Evolutionary conservation across 805 yeast species (phyloP), one percentile per base, ranked within the genome.

Genomic region (Nakazawaea peltata): DNA sequence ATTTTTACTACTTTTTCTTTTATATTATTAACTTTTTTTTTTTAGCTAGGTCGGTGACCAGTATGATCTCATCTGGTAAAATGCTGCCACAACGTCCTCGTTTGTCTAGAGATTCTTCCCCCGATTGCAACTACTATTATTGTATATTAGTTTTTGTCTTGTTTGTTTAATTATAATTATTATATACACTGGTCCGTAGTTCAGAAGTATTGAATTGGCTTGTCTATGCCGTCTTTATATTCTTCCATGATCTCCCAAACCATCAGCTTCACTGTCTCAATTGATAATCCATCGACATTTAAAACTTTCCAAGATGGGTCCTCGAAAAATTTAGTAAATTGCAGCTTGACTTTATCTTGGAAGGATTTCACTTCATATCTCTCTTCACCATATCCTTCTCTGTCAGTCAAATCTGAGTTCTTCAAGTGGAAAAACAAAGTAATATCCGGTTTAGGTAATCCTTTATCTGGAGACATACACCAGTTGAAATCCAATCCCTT

Each of bases 371-470:
- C 70, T 54, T 92, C 99, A 57, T 92, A 92, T 36, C 96, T 63
- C 55, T 92, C 99, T n/a, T 77, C 81, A 11, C 99, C 99, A 64
- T 82, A 92, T 1, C 94, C 94, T 9, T 74, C 76, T 37, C 97
- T 65, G 14, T 52, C 43, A 16, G 64, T 50, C 19, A 65, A 48
- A 5, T 58, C 69, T 42, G 56, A 49, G 22, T 73, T 66, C 30
- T 69, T 60, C 28, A 82, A 67, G 26, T 83, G 77, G 40, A 92
- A 59, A 45, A 90, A 92, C 1, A 92, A 37, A 0, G 90, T 81
- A 32, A 81, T 41, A 55, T 92, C 99, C 0, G 99, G 97, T 44
- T 63, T 71, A 1, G 95, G 87, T 11, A 92, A 66, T 0, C 97
- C 97, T 18, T 56, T 58, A 47, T 92, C 98, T 1, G 95, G 92